Base-by-base conservation (phyloP, 495 filamentous ascomycete species). In the Halenospora varia region DNA sequence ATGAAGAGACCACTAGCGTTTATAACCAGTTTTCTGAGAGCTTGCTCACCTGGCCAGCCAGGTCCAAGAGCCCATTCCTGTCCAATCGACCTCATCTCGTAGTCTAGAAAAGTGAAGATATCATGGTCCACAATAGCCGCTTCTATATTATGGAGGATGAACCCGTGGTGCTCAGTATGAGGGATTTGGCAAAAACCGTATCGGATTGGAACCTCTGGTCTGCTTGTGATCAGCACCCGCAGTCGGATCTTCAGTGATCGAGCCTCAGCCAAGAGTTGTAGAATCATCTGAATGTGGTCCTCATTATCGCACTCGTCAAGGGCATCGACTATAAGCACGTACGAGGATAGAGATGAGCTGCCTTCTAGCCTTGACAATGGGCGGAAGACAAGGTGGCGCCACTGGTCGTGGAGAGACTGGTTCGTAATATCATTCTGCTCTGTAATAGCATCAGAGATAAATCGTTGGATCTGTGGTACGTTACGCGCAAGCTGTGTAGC, bases 1-100 rank as follows among this genome's bases (percentile, higher is more conserved):
- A 58, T 58, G 29, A 58, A 58, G 48, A 58, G 55, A 10, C 55
- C 48, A 41, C 39, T n/a, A 25, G 55, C 55, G 24, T 58, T 2
- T 42, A 24, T 1, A 53, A 58, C 55, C 23, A 58, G 55, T 18
- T 52, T 19, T 52, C 55, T 50, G 6, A 50, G 47, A 50, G 20
- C 47, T 17, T 22, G 10, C 17, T 50, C 47, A 17, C 47, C 47
- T 50, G 47, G 47, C 47, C 47, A 56, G 53, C 10, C 23, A 22
- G 47, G 6, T 22, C 47, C 47, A 50, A 50, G 47, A 50, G 47
- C 20, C 18, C 23, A 50, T 24, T 50, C 47, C 23, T 25, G 19
- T 17, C 47, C 20, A 17, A 50, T 50, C 17, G 10, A 19, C 19
- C 23, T 17, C 20, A 50, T 22, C 3, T 50, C 17, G 29, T 35